Conservation (phyloP, 345 rosid genomes). For the Linum trigynum region DNA sequence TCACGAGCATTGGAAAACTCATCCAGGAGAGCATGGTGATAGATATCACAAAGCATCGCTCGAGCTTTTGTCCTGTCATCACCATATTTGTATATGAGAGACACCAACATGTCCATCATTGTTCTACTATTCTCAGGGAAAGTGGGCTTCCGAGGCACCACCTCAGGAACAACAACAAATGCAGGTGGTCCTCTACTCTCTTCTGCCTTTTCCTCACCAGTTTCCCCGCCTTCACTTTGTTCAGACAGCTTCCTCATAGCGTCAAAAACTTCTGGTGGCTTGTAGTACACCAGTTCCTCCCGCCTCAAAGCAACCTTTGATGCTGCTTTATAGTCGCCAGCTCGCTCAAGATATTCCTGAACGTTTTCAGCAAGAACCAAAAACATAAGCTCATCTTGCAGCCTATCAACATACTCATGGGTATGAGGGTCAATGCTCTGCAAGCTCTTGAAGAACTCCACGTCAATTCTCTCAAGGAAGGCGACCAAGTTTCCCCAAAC, state of each 20-base stretch:
- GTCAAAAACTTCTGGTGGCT: constrained; percentile 86
- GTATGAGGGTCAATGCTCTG: constrained; percentile 95
- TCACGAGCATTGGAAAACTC: constrained; percentile 71
- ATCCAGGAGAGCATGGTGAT: constrained; percentile 76
- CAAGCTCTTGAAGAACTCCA: constrained; percentile 88
- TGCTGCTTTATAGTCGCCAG: constrained; percentile 65
- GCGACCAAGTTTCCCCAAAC: constrained; percentile 94
- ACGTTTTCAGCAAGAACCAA: constrained; percentile 79
- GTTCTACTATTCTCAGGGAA: constrained; percentile 80
- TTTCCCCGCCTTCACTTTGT: constrained; percentile 38
- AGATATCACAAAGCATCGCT: constrained; percentile 93
- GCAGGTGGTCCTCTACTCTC: constrained; percentile 57
- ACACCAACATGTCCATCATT: constrained; percentile 75
- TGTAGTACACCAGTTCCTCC: constrained; percentile 78
- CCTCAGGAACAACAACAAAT: constrained; percentile 68
- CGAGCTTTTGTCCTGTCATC: constrained; percentile 97
- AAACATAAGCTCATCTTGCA: constrained; percentile 79
- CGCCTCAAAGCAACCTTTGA: constrained; percentile 72
- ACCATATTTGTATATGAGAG: constrained; percentile 78
- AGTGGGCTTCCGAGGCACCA: constrained; percentile 79
- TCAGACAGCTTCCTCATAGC: constrained; percentile 93
- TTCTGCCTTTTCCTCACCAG: constrained; percentile 33
- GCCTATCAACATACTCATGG: constrained; percentile 79
- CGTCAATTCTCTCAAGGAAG: constrained; percentile 75
- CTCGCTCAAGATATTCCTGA: constrained; percentile 63